phyloP scores from a whole-genome alignment of 2,329 filamentous ascomycete species.

The Xylaria multiplex region DNA sequence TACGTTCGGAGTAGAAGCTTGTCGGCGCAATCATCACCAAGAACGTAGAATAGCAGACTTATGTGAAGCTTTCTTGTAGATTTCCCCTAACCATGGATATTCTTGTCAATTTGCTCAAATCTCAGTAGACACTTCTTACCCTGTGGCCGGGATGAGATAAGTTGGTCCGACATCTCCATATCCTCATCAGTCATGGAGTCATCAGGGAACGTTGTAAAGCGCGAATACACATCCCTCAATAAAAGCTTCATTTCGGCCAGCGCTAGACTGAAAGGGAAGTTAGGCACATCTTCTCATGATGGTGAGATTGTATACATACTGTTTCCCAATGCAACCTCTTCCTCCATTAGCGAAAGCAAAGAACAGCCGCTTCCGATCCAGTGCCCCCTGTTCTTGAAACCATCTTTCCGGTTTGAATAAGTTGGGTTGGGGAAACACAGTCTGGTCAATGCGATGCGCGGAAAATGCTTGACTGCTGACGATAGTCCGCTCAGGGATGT shows the following conservation, averaged over 20 bases:
- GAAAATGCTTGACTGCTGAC: constrained; percentile 72
- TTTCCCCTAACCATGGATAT: neutral
- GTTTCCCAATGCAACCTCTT: constrained; percentile 72
- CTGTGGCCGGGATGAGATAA: constrained; percentile 71
- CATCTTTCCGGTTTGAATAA: constrained; percentile 83
- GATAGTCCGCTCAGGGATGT: constrained; percentile 63
- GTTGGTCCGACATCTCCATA: constrained; percentile 74
- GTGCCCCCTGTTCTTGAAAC: constrained; percentile 78
- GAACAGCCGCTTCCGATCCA: constrained; percentile 71
- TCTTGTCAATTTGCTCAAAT: constrained; percentile 48
- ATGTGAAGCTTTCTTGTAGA: neutral
- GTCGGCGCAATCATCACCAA: neutral
- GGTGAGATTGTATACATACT: constrained; percentile 60
- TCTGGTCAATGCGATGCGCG: constrained; percentile 66
- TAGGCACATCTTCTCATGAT: neutral
- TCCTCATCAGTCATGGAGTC: constrained; percentile 61
- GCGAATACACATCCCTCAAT: constrained; percentile 69
- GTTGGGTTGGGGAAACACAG: constrained; percentile 82
- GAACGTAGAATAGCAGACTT: neutral
- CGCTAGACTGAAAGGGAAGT: constrained; percentile 60
- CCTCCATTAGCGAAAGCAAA: constrained; percentile 75
- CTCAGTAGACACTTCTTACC: constrained; percentile 68
- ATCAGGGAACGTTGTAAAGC: constrained; percentile 66
- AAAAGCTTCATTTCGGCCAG: constrained; percentile 75
- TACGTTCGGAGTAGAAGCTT: neutral